Evolutionary conservation across 2,329 filamentous ascomycete species (phyloP).

Genomic region (Exophiala sp.): DNA sequence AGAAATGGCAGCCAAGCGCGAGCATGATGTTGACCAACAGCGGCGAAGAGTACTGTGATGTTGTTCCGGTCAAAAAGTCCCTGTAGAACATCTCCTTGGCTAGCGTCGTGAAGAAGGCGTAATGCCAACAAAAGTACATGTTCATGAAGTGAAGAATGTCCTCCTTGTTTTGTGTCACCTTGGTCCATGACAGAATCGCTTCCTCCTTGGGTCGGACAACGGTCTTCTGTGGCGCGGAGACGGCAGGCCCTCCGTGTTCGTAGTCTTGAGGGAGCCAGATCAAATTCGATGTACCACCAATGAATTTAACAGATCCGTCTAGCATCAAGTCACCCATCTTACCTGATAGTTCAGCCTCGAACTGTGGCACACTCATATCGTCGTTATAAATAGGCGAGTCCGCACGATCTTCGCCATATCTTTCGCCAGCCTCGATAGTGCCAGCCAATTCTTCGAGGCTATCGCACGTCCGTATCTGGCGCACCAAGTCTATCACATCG

Average conservation of each 20-base stretch:
- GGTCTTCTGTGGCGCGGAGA: conserved; percentile 3
- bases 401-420: conserved; percentile 39
- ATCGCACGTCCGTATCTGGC: conserved; percentile 82
- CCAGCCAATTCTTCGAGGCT: conserved; percentile 63
- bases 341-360: conserved; percentile 79
- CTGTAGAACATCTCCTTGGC: conserved; percentile 82
- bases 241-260: conserved; percentile 32
- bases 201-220: conserved; percentile 57
- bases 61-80: conserved; percentile 70
- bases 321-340: conserved; percentile 91
- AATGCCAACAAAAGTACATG: conserved; percentile 99
- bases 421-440: conserved; percentile 54
- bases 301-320: conserved; percentile 83
- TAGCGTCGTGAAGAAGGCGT: conserved; percentile 89
- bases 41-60: conserved; percentile 78
- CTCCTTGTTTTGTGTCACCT: conserved; percentile 73
- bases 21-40: conserved; percentile 92
- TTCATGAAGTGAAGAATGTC: conserved; percentile 84
- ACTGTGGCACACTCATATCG: conserved; percentile 34
- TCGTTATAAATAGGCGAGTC: conserved; percentile 36
- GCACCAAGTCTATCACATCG: conserved; percentile 76
- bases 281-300: conserved; percentile 90
- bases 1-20: conserved; percentile 90
- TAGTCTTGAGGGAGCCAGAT: conserved; percentile 67
- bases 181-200: conserved; percentile 81